Evolutionary conservation across 495 filamentous ascomycete genomes (phyloP).

Genomic region (Thermochaetoides thermophila): DNA sequence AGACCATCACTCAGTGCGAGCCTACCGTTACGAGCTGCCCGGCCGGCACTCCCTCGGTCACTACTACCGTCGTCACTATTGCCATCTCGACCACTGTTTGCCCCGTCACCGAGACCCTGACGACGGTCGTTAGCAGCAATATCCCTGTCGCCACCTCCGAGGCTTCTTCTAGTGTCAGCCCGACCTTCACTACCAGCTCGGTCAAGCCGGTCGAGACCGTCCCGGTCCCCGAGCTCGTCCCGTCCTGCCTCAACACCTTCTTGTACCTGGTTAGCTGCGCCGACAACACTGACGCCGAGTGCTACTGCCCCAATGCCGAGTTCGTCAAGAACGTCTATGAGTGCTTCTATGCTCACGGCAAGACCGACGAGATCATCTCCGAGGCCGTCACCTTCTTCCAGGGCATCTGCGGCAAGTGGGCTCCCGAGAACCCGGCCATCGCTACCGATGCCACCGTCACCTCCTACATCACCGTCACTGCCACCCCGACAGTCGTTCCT

Average conservation of each 20-base stretch:
- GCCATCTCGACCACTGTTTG: conserved; percentile 49
- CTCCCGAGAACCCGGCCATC: conserved; percentile 69
- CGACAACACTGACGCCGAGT: conserved; percentile 67
- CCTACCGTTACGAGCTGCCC: conserved; percentile 45
- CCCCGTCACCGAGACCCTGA: conserved; percentile 31
- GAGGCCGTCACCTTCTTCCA: conserved; percentile 71
- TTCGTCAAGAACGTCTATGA: conserved; percentile 71
- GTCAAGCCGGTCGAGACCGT: conserved; percentile 30
- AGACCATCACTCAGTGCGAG: conserved; percentile 46
- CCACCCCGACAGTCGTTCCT: conserved; percentile 27
- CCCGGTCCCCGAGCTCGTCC: conserved; percentile 59
- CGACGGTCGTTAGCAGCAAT: conserved; percentile 5
- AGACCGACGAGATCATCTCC: conserved; percentile 47
- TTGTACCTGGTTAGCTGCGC: conserved; percentile 56
- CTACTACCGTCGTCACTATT: conserved; percentile 41
- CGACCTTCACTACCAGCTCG: conserved; percentile 19
- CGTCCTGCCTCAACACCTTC: conserved; percentile 91
- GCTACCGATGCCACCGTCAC: conserved; percentile 49
- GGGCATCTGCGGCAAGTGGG: conserved; percentile 72
- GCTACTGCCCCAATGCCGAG: conserved; percentile 69
- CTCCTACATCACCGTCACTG: conserved; percentile 40
- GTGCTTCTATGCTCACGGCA: conserved; percentile 67
- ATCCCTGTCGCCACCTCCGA: conserved; percentile 1
- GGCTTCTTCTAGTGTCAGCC: conserved; percentile 2
- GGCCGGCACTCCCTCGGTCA: conserved; percentile 30